Base-by-base conservation (phyloP, 805 yeast genomes). In the Barnettozyma pratensis region DNA sequence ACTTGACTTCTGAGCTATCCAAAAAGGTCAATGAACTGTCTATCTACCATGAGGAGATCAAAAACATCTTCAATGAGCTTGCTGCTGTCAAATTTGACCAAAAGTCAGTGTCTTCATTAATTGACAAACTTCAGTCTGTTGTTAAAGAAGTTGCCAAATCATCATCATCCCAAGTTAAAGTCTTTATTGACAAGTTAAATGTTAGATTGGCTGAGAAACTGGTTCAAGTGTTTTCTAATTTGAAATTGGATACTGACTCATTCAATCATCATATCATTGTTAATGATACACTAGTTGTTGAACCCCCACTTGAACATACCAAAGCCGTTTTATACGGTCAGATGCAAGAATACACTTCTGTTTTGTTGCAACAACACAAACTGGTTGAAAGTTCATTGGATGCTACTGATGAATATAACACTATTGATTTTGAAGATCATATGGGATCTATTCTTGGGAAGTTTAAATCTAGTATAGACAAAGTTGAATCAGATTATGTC, bases 271-370 rank as follows among this genome's bases (percentile, higher is more conserved):
- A 56, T 3, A 59, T 80, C 4, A 36, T 62, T 0, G 63, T 74
- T 27, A 67, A 66, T 41, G 68, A 67, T 32, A 49, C 61, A 0
- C 64, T 81, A 30, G 45, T 49, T 4, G 55, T 77, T 4, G 29
- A 50, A 0, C 85, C 85, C 0, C 58, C 72, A 0, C 52, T 80
- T 0, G 72, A 67, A 34, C 25, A 39, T 0, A 56, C 77, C 0
- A 76, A 75, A 45, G 52, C 55, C 19, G 3, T 42, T 1, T 66
- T 68, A 50, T 54, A 70, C 11, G 14, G 19, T 3, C 12, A 32
- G 3, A 41, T 68, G 8, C 71, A 71, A 38, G 50, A 52, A 0
- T 43, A 51, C n/a, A 48, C 63, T 0, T 7, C 37, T 1, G 49
- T 59, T 1, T 58, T 69, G 4, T 42, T 58, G 4, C 25, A 30